Base-by-base conservation (phyloP, 1,284 basidiomycete species). In the Cystobasidiaceae sp. region DNA sequence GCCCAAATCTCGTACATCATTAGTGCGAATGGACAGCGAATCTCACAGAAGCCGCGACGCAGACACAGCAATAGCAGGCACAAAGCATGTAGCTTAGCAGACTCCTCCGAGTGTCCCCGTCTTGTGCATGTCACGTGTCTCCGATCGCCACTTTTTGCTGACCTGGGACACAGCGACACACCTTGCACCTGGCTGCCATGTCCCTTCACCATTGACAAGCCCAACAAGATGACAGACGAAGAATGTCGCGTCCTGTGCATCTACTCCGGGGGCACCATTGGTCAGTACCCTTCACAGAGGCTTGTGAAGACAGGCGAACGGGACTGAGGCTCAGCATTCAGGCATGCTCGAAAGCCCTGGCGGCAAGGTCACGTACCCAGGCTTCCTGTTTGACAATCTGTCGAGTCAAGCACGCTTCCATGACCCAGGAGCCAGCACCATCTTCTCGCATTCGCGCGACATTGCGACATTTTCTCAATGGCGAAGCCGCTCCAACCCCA, bases 321-420 rank as follows among this genome's bases (percentile, higher is more conserved):
- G n/a, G n/a, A n/a, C n/a, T n/a, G n/a, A n/a, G n/a, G n/a, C n/a
- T n/a, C n/a, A n/a, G n/a, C n/a, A n/a, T n/a, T n/a, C n/a, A n/a
- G 61, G 67, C 23, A 68, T 68, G 67, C 50, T 64, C 28, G 43
- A 50, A 17, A 37, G 32, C 9, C 32, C 54, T 13, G 21, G 43
- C 25, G 67, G 67, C 55, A 67, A 68, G 30, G 52, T 48, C 1
- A 58, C 62, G 21, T 57, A 54, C 28, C 64, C 56, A 19, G 67
- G 67, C 21, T 68, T 61, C 27, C 45, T 68, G 11, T 66, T 48
- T 45, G 67, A 68, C 21, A 55, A 66, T 25, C 45, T 59, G 21
- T 41, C 41, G 5, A 60, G 54, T 33, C 67, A 66, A 49, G 44
- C 64, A 27, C 50, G 64, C 6, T 66, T 67, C 34, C 28, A 68